These are phyloP conservation scores for Sclerotinia glacialis DNA, from an alignment of 2,329 filamentous ascomycete genomes.

Conservation along the genomic window DNA sequence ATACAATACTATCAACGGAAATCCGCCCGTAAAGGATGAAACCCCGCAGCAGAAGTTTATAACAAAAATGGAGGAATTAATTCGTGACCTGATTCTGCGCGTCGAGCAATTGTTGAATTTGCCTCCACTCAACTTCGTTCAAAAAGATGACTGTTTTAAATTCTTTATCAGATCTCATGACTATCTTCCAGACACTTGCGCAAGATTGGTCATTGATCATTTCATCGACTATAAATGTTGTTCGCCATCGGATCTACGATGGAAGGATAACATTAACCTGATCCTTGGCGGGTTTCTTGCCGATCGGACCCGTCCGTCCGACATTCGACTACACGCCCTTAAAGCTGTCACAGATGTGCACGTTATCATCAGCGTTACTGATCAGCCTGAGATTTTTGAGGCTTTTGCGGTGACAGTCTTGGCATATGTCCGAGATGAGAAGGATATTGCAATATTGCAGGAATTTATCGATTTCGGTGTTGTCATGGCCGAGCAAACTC, in stretches of 20 bases:
- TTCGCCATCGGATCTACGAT: slow-evolving; percentile 66
- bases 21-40: slow-evolving; percentile 28
- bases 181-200: slow-evolving; percentile 62
- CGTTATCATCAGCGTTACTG: slow-evolving; percentile 48
- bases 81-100: slow-evolving; percentile 36
- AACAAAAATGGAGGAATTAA: slow-evolving; percentile 34
- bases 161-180: slow-evolving; percentile 63
- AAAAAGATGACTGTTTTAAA: slow-evolving; percentile 62
- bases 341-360: slow-evolving; percentile 54
- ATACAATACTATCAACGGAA: slow-evolving; percentile 24
- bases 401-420: slow-evolving; percentile 62
- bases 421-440: slow-evolving; percentile 58
- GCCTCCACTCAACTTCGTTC: slow-evolving; percentile 54
- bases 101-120: slow-evolving; percentile 40
- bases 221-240: slow-evolving; percentile 68
- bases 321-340: slow-evolving; percentile 61
- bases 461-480: slow-evolving; percentile 63
- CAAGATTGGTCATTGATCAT: slow-evolving; percentile 62
- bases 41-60: slow-evolving; percentile 28
- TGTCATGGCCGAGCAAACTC: slow-evolving; percentile 57
- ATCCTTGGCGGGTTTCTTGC: slow-evolving; percentile 63
- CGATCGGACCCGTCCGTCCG: slow-evolving; percentile 57
- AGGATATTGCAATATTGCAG: slow-evolving; percentile 62
- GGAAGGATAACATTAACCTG: slow-evolving; percentile 61
- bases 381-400: slow-evolving; percentile 55